phyloP scores from a whole-genome alignment of 2,329 filamentous ascomycete species.

The Cyphellophora attinorum region DNA sequence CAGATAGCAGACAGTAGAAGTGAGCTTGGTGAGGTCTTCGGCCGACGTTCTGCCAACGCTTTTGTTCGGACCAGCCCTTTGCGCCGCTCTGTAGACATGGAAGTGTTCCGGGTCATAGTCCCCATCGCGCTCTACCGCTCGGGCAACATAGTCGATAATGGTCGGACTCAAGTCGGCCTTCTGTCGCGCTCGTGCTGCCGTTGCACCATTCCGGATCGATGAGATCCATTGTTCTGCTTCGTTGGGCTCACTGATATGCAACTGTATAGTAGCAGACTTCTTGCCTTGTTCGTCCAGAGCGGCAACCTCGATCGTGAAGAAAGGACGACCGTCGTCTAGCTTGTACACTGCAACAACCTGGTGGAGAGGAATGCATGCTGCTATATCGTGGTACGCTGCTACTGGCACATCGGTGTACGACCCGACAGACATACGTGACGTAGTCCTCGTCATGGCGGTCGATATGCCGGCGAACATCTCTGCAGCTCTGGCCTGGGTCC shows the following conservation, averaged over 20 bases:
- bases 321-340: slow-evolving; percentile 57
- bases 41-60: slow-evolving; percentile 45
- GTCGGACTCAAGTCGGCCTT: slow-evolving; percentile 45
- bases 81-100: slow-evolving; percentile 59
- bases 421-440: slow-evolving; percentile 44
- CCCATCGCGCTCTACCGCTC: slow-evolving; percentile 53
- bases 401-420: slow-evolving; percentile 55
- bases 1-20: slow-evolving; percentile 57
- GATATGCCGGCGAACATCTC: slow-evolving; percentile 51
- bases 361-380: slow-evolving; percentile 48
- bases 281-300: slow-evolving; percentile 57
- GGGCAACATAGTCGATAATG: slow-evolving; percentile 53
- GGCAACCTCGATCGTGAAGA: slow-evolving; percentile 58
- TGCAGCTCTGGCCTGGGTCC: slow-evolving; percentile 55
- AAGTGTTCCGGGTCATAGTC: slow-evolving; percentile 62
- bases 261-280: slow-evolving; percentile 51
- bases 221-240: slow-evolving; percentile 58
- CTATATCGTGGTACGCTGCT: slow-evolving; percentile 45
- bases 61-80: slow-evolving; percentile 51
- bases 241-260: slow-evolving; percentile 54
- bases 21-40: slow-evolving; percentile 57
- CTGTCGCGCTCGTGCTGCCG: slow-evolving; percentile 23
- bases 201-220: slow-evolving; percentile 49
- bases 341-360: slow-evolving; percentile 60
- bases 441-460: slow-evolving; percentile 40